Evolutionary conservation across 2,329 filamentous ascomycete species (phyloP), one percentile per base, ranked within the genome.

Genomic region (Aureobasidium musti): DNA sequence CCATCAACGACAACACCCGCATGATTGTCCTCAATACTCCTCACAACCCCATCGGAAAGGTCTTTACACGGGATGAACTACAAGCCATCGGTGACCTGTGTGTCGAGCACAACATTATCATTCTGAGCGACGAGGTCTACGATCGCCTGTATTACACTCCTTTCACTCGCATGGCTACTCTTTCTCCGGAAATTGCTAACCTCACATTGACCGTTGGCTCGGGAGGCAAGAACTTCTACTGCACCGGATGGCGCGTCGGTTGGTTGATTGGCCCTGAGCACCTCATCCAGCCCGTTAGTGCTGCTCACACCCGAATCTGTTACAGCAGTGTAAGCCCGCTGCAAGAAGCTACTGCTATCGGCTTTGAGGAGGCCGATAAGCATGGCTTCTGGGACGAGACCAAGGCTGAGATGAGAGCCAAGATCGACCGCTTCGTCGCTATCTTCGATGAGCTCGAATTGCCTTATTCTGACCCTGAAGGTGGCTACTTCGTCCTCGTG

Each of bases 161-260:
- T 0, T 99, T 98, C 76, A 98, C 93, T 0, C 87, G 95, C 72
- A 89, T 98, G 65, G 91, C 91, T 28, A 97, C 92, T 0, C 82
- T 99, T 21, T 96, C 92, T 0, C 92, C 93, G 0, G 92, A 97
- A 77, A 87, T 98, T 61, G 92, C 92, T 72, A 87, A 87, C 67
- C 84, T 96, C 71, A 98, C 95, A 5, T 80, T 99, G 57, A 98
- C 95, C 0, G 95, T 99, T 35, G 95, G 95, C 23, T 97, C 92
- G 0, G 95, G 92, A 1, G 95, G 95, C 73, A 99, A 99, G 85
- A 96, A 95, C 82, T 99, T 99, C 79, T 98, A 98, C 75, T 92
- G 91, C 66, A 99, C 95, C 0, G 95, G 95, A 56, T 99, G 95
- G 95, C 89, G 95, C 67, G 93, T 98, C 71, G 91, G 95, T 65